Base-by-base conservation (phyloP, 176 grass and related monocot genomes). In the Phoenix dactylifera region DNA sequence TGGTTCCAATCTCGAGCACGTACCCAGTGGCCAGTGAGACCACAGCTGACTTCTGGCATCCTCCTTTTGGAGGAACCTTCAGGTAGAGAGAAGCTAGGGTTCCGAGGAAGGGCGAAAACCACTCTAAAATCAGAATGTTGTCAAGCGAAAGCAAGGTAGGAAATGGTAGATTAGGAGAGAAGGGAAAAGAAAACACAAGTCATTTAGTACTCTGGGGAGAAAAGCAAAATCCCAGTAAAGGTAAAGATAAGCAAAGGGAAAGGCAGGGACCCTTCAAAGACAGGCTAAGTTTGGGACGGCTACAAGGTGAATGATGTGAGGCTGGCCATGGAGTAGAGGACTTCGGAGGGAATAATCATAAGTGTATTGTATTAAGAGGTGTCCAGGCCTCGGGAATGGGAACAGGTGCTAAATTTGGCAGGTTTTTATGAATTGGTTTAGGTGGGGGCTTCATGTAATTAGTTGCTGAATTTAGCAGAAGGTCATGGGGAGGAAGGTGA, bases 31-130 rank as follows among this genome's bases (percentile, higher is more conserved):
- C 75, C 0, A 85, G 65, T 53, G 83, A 96, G 19, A 72, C 70
- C 3, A 24, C 62, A 10, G 60, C 69, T 0, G 92, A 90, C 54
- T 90, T 90, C 79, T 96, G 92, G 92, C 58, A 85, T 24, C 83
- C 86, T 51, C 82, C 72, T 15, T 90, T 96, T 64, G 83, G 87
- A 57, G 92, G 80, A 53, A 88, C 78, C 28, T 90, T 90, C 74
- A 70, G 44, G 6, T 96, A 90, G 79, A 72, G 3, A 44, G 35
- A 3, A 44, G 28, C 28, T 30, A 30, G 28, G 28, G 28, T 30
- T 30, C 6, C 4, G 5, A 30, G 28, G 28, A 30, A 30, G 28
- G 28, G 6, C 28, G 28, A 30, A 30, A 30, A 30, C 28, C 28
- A 30, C 5, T 30, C 28, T 7, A 30, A 6, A 6, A 30, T 4